These are phyloP conservation scores for Trypanosoma boissoni DNA, from an alignment of 208 protist genomes.

Conservation along the genomic window DNA sequence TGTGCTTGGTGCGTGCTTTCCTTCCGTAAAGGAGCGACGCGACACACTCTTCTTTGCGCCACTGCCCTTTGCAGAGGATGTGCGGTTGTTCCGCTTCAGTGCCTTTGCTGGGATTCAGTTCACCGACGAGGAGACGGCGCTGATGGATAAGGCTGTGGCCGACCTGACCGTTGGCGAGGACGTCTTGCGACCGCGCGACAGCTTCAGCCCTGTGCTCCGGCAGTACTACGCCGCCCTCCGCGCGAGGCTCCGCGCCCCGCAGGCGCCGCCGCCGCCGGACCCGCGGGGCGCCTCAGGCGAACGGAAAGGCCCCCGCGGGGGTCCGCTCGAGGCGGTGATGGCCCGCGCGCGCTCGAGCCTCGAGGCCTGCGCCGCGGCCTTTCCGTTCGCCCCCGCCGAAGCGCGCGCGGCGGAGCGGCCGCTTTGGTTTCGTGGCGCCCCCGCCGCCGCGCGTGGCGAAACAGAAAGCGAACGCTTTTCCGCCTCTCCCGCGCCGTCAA, in stretches of 20 bases:
- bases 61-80: slow-evolving; percentile 88
- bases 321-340: no score
- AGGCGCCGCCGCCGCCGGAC: no score
- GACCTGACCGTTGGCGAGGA: slow-evolving; percentile 58
- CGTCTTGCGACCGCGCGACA: slow-evolving; percentile 61
- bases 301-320: no score
- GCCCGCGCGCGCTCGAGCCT: no score
- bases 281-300: no score
- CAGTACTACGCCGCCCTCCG: slow-evolving; percentile 82
- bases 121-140: slow-evolving; percentile 44
- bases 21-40: slow-evolving; percentile 14
- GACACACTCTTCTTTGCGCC: slow-evolving; percentile 65
- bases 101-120: slow-evolving; percentile 19
- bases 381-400: no score
- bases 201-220: slow-evolving; percentile 86
- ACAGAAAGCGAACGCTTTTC: no score
- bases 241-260: slow-evolving; percentile 30
- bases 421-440: no score
- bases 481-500: no score
- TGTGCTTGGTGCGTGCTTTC: slow-evolving; percentile 57
- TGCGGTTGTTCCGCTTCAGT: slow-evolving; percentile 70
- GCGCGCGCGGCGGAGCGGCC: no score
- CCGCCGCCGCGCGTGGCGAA: no score
- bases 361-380: no score
- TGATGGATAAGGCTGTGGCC: slow-evolving; percentile 67